Base-by-base conservation (phyloP, 1,284 basidiomycete species). In the Sphagnurus paluster region DNA sequence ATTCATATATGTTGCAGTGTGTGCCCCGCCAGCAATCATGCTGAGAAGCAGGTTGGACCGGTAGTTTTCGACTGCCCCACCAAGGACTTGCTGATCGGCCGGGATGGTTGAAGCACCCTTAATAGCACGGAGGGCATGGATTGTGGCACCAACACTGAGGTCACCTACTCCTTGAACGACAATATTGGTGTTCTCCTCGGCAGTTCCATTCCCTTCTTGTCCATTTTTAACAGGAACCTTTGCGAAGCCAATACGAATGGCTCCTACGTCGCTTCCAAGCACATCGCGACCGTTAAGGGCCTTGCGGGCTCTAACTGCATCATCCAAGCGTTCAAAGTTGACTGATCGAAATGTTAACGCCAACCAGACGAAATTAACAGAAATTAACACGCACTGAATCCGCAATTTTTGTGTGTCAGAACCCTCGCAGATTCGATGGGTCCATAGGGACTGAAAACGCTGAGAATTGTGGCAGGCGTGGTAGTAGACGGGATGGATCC, bases 291-390 rank as follows among this genome's bases (percentile, higher is more conserved):
- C 93, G 61, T 98, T 96, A 47, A 99, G 75, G 13, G 95, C 90
- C 65, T 97, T 97, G 50, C 95, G 82, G 25, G 96, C 96, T 21
- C 92, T 78, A 46, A 98, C 90, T 32, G 96, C 97, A 63, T 98
- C 95, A 63, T 98, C 97, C 37, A 98, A 76, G 46, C 93, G 86
- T 68, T 99, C 96, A 66, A 97, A 99, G 67, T 99, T 99, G 73
- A 98, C 89, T 84, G 53, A 47, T 28, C 40, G 34, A 39, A 53
- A 50, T 14, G 44, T n/a, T n/a, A n/a, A n/a, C n/a, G n/a, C n/a
- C n/a, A n/a, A n/a, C n/a, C n/a, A n/a, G n/a, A n/a, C n/a, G n/a
- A n/a, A n/a, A n/a, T n/a, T n/a, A n/a, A n/a, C n/a, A n/a, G n/a
- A n/a, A n/a, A n/a, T n/a, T n/a, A n/a, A n/a, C n/a, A 80, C 88